Evolutionary conservation across 768 basidiomycete species (phyloP), one percentile per base, ranked within the genome.

Genomic region (Gloeopeniophorella convolvens): DNA sequence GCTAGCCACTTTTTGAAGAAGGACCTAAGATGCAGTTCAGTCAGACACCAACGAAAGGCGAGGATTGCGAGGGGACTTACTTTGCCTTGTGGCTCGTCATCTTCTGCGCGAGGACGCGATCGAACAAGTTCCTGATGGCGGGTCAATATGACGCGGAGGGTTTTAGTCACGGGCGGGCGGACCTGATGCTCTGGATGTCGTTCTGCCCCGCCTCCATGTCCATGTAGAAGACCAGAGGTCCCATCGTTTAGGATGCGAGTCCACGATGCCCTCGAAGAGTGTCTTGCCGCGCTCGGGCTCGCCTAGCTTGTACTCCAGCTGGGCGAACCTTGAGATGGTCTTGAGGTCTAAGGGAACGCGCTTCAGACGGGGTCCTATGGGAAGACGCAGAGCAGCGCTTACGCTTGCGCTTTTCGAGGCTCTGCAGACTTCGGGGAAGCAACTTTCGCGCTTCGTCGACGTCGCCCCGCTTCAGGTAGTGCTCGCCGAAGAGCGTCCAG

Each of bases 1-100:
- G 83, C 83, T 27, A 98, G 73, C 90, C 94, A 96, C 66, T 97
- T 97, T 70, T 99, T 99, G 79, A 99, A 98, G 68, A 97, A 85
- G 24, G 84, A 80, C 69, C 90, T 93, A 50, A 2, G 12, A 34
- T 11, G 41, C 24, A 50, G 20, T 50, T n/a, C n/a, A n/a, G n/a
- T n/a, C n/a, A n/a, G n/a, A n/a, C 15, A 23, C 26, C n/a, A 8
- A 11, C 10, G 7, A 11, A 28, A 12, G 24, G 41, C 43, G 36
- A 37, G 34, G 36, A 26, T 37, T 30, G 3, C 24, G 35, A 47
- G 20, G n/a, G n/a, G 16, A 75, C 83, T 62, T 63, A 94, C 90
- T 96, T 97, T 18, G 94, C 94, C 69, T 94, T 95, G 64, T 92
- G 88, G 61, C 83, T 89, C 11, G 92, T 95, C 76, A 96, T 85